These are phyloP conservation scores for Chrysosporium queenslandicum DNA, from an alignment of 2,329 filamentous ascomycete genomes.

Conservation along the genomic window DNA sequence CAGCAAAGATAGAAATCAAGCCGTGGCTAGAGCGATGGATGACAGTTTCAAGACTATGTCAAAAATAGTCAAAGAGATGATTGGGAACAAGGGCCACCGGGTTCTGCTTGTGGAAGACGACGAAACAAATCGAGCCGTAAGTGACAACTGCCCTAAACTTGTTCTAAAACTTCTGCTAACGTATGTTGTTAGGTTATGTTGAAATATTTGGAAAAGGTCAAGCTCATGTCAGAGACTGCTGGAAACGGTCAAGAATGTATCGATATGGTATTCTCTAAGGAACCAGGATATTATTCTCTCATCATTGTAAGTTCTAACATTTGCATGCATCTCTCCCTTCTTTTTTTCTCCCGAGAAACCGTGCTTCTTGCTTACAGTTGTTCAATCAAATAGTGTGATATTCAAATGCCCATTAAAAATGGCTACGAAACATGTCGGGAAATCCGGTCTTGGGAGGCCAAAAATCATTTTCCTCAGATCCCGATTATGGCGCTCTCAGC, in stretches of 20 bases:
- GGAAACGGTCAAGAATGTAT: constrained; percentile 40
- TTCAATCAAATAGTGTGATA: constrained; percentile 33
- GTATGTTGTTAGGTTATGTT: constrained; percentile 35
- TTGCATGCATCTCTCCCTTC: too few relatives aligned
- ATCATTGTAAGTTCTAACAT: constrained; percentile 41
- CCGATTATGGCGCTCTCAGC: constrained; percentile 43
- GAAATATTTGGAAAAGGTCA: constrained; percentile 41
- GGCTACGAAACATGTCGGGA: constrained; percentile 41
- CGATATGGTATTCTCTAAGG: constrained; percentile 40
- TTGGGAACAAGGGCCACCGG: constrained; percentile 39
- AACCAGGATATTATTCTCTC: constrained; percentile 40
- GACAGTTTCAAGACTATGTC: constrained; percentile 42
- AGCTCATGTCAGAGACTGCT: constrained; percentile 38
- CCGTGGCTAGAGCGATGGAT: constrained; percentile 39
- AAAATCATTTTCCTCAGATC: constrained; percentile 38
- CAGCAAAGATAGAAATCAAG: constrained; percentile 42
- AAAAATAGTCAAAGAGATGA: constrained; percentile 40
- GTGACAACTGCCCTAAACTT: too few relatives aligned
- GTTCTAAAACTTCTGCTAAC: too few relatives aligned
- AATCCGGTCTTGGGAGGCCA: constrained; percentile 39
- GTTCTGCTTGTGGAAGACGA: constrained; percentile 41
- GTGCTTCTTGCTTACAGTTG: too few relatives aligned
- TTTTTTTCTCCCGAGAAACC: too few relatives aligned
- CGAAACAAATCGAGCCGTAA: constrained; percentile 41
- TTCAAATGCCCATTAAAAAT: constrained; percentile 43